Evolutionary conservation across 352 stramenopile species (phyloP), one percentile per base, ranked within the genome.

Genomic region (Globisporangium solare): DNA sequence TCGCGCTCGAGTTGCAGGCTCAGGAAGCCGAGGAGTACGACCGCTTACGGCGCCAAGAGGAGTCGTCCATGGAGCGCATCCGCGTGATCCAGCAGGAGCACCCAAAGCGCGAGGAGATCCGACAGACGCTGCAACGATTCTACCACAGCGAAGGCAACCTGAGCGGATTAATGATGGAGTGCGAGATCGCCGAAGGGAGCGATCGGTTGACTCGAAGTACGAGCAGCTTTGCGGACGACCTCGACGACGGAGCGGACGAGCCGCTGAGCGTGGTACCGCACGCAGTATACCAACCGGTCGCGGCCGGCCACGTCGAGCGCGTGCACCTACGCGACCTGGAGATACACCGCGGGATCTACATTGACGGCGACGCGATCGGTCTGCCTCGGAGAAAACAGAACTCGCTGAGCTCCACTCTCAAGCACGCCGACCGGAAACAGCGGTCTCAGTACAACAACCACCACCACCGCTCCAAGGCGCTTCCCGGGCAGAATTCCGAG

Each of bases 21-120:
- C 79, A 89, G 31, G 79, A 89, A 40, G 79, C 79, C 18, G 79
- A 89, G 56, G 74, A 89, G 51, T 89, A 89, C 63, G 76, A 89
- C 61, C 76, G 79, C 24, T 67, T 89, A 53, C 70, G 79, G 21
- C 79, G 79, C 21, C 79, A 89, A 42, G 70, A 89, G 46, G 79
- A 75, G 6, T 80, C 79, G 7, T 87, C 79, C 3, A 86, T 86
- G 58, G 79, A 89, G 57, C 72, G 79, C 6, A 72, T 89, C 18
- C 70, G 74, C 32, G 60, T 86, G 31, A 74, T 89, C 32, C 70
- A 71, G 2, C 74, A 85, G 60, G 76, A 80, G 39, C 61, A 79
- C 41, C 72, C 74, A 18, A 68, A 78, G 31, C 74, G 63, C 1
- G 73, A 76, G 55, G 60, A 76, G 54, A 63, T 83, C 24, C 73